Evolutionary conservation across 768 basidiomycete species (phyloP), one percentile per base, ranked within the genome.

Genomic region (Saitozyma podzolica): DNA sequence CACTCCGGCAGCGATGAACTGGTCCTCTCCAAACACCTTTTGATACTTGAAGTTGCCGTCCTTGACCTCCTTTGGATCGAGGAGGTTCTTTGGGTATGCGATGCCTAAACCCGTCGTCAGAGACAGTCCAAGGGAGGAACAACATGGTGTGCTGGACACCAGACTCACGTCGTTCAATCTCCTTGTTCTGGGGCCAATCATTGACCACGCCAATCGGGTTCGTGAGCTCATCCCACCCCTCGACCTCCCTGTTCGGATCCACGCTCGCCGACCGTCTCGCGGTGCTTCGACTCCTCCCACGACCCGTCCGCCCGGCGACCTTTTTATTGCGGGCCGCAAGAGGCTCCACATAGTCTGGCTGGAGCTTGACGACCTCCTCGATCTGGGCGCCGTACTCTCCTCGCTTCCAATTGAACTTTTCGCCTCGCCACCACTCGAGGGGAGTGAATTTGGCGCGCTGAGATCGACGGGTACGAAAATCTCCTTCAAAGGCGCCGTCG

Each of bases 361-460:
- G 86, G 13, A 86, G 72, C 54, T 85, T 81, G 59, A 87, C 73
- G 58, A 93, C 83, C 77, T 87, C 84, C 75, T 86, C 82, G 73
- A 92, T 88, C 71, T 83, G 84, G 0, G 89, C 83, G 10, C 77
- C 72, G 16, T 73, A 82, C 80, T 62, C 56, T 11, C 84, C 83
- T 19, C 87, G 84, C 7, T 88, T 88, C 70, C 92, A 97, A 2
- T 93, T 87, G 20, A 92, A 85, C 65, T 87, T 88, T 80, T 98
- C 95, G 68, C 86, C 86, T n/a, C 92, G 86, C 95, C 95, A 98
- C 82, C 84, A 95, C 47, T 91, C 89, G 42, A 98, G 82, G 5
- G 94, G 95, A 54, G 81, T 81, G 69, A 86, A 86, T 40, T 86
- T 86, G 57, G 84, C 82, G 20, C 94, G 87, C 53, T 81, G 81